phyloP scores from a whole-genome alignment of 495 filamentous ascomycete species.

The Trichoderma parareesei region DNA sequence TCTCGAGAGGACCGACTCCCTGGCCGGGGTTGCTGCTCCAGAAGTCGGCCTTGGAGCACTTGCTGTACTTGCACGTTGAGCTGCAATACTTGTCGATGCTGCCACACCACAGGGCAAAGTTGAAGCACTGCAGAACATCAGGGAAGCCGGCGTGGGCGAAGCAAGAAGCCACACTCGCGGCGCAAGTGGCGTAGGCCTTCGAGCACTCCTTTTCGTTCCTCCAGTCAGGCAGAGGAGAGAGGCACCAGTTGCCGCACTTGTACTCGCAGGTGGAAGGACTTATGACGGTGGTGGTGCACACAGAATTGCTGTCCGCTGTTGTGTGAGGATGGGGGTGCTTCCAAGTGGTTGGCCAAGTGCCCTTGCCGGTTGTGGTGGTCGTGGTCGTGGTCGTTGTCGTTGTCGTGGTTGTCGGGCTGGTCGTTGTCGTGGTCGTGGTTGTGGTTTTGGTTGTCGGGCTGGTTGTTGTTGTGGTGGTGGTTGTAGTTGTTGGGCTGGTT shows the following conservation, averaged over 20 bases:
- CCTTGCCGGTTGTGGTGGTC: not conserved
- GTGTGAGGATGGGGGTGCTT: slow-evolving; percentile 23
- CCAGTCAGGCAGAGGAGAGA: slow-evolving; percentile 37
- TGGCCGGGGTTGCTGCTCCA: slow-evolving; percentile 30
- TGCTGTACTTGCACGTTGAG: slow-evolving; percentile 15
- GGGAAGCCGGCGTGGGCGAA: slow-evolving; percentile 41
- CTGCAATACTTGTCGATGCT: slow-evolving; percentile 32
- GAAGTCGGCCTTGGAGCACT: slow-evolving; percentile 30
- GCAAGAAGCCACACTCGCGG: slow-evolving; percentile 37
- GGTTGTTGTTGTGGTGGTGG: not conserved
- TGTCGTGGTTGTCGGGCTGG: slow-evolving; percentile 20
- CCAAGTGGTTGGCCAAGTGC: not conserved
- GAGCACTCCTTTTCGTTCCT: slow-evolving; percentile 29
- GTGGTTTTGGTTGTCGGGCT: slow-evolving; percentile 10
- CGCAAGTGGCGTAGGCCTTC: slow-evolving; percentile 28
- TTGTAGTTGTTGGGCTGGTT: slow-evolving; percentile 7
- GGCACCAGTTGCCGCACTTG: slow-evolving; percentile 44
- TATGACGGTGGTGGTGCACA: slow-evolving; percentile 32
- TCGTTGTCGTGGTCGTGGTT: slow-evolving; percentile 17
- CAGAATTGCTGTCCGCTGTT: slow-evolving; percentile 28
- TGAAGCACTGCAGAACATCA: slow-evolving; percentile 35
- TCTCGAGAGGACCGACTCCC: slow-evolving; percentile 16
- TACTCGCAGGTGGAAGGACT: slow-evolving; percentile 40
- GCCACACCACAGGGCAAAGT: slow-evolving; percentile 36
- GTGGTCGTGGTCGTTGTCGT: slow-evolving; percentile 16